These are phyloP conservation scores for Alternaria alternata DNA, from an alignment of 2,329 filamentous ascomycete genomes.

Conservation along the genomic window DNA sequence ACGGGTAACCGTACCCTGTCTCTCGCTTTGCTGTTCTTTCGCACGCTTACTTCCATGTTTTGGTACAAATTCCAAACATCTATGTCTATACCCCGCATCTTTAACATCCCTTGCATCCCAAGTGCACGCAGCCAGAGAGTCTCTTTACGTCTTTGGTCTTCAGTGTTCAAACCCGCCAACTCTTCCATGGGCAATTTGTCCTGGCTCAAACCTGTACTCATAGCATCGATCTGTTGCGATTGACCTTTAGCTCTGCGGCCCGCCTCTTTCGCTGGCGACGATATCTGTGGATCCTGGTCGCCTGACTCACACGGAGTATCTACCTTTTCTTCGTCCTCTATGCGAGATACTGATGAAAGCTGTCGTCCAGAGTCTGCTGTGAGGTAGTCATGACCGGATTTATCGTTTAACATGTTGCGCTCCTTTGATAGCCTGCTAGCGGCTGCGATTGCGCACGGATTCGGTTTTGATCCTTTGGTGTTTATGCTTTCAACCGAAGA, in stretches of 20 bases:
- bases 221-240: neutral
- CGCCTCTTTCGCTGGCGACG: neutral
- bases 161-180: neutral
- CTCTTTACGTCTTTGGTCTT: neutral
- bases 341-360: neutral
- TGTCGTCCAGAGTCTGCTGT: neutral
- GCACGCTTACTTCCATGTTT: no score
- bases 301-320: neutral
- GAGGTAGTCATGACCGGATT: neutral
- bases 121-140: no score
- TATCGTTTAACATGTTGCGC: neutral
- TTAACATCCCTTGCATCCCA: no score
- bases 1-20: no score
- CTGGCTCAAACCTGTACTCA: neutral
- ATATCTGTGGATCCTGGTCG: neutral
- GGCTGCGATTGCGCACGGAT: neutral
- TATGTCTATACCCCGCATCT: neutral
- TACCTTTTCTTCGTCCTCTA: neutral
- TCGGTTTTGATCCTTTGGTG: neutral
- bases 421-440: neutral
- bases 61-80: neutral
- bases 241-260: neutral
- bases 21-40: no score
- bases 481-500: no score
- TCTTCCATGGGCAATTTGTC: neutral